These are phyloP conservation scores for Backusella luteola DNA, from an alignment of 192 early-diverging fungal species.

Conservation along the genomic window DNA sequence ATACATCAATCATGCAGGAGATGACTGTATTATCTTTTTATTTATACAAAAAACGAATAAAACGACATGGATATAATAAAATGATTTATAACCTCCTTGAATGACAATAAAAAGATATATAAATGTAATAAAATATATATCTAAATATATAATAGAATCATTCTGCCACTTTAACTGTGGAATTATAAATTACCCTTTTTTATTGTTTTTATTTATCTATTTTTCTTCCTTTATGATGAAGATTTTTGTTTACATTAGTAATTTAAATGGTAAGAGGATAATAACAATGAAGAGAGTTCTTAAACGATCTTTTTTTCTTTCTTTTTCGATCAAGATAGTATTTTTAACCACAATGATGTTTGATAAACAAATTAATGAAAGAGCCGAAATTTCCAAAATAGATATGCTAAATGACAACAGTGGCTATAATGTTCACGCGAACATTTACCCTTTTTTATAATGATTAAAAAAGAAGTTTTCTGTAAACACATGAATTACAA, in stretches of 20 bases:
- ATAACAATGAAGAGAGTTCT: neutral
- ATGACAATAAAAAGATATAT: slow-evolving; percentile 3
- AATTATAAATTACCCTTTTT: neutral
- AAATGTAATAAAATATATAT: neutral
- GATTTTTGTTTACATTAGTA: neutral
- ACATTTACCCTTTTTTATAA: neutral
- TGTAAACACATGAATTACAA: neutral
- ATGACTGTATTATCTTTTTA: neutral
- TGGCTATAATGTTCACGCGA: neutral
- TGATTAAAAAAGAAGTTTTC: neutral
- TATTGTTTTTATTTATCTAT: neutral
- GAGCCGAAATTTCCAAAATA: neutral
- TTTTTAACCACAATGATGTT: neutral
- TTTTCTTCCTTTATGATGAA: neutral
- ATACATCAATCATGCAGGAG: neutral
- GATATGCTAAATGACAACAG: slow-evolving; percentile 1
- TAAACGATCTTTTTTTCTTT: neutral
- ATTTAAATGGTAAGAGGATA: neutral
- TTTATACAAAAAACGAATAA: neutral
- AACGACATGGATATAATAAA: neutral
- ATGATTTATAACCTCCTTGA: neutral
- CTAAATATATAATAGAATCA: neutral
- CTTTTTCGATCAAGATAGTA: neutral
- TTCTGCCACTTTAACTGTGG: neutral
- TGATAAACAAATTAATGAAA: neutral